These are phyloP conservation scores for Chloris gayana DNA, from an alignment of 176 grass and related monocot genomes.

Conservation along the genomic window DNA sequence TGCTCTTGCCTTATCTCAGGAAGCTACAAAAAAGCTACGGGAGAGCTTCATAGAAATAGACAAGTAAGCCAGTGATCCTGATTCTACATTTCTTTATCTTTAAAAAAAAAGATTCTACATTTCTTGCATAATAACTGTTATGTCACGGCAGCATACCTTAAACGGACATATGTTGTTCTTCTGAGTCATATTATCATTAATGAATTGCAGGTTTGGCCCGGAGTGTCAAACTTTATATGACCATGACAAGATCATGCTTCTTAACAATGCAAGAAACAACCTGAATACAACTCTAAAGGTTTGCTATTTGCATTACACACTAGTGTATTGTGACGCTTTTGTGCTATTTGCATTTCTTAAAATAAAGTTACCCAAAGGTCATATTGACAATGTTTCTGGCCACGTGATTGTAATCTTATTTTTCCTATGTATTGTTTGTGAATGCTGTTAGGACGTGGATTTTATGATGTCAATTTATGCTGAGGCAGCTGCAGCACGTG, in stretches of 20 bases:
- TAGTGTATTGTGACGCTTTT: conserved; percentile 23
- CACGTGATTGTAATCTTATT: conserved; percentile 1
- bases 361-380: conserved; percentile 14
- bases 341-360: conserved; percentile 17
- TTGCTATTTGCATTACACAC: conserved; percentile 20
- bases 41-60: conserved; percentile 95
- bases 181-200: conserved; percentile 35
- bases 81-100: not conserved
- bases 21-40: conserved; percentile 85
- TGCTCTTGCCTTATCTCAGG: conserved; percentile 85
- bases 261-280: conserved; percentile 98
- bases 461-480: conserved; percentile 99
- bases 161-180: conserved; percentile 30
- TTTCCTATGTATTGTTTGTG: conserved; percentile 20
- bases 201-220: conserved; percentile 70
- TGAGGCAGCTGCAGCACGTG: conserved; percentile 89
- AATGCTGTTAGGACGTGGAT: conserved; percentile 77
- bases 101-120: too few relatives aligned
- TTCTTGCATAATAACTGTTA: conserved; percentile 19
- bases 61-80: conserved; percentile 63
- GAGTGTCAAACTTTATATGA: conserved; percentile 99
- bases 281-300: conserved; percentile 99
- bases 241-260: conserved; percentile 99
- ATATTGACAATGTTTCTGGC: conserved; percentile 18
- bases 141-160: conserved; percentile 28